Evolutionary conservation across 1,284 basidiomycete species (phyloP), one percentile per base, ranked within the genome.

Genomic region (Cryptococcus wingfieldii): DNA sequence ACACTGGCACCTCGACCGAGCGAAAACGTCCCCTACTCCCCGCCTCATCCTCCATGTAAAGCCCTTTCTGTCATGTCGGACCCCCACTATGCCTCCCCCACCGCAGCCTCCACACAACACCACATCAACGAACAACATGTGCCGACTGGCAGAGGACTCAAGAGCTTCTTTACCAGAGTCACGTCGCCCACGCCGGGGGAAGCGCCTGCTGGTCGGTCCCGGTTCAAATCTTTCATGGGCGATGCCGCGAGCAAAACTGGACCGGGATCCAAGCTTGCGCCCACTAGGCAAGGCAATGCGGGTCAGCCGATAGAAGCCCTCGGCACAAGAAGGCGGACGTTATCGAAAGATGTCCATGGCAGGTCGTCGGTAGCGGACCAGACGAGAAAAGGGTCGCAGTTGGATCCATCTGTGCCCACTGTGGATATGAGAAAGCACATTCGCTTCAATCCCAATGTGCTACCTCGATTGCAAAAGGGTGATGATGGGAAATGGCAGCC

Each of bases 401-500:
- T 27, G 16, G 44, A 45, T 18, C 53, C 51, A 16, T 4, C 50
- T 13, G 52, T 56, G 46, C 57, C 66, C 3, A 54, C 55, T 5
- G 58, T 59, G 10, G 47, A 48, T 25, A 54, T 60, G 16, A 58
- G 54, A 14, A 44, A 63, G 18, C 65, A 58, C 23, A 56, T 61
- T 10, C 58, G 62, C 1, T 54, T 65, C 53, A 58, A 61, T 27
- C 60, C 60, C 2, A 53, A 61, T 4, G 59, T 53, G 0, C 38
- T 64, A 12, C 69, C 69, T 13, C 59, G 61, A 2, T 60, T 68
- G 43, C 63, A 64, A 42, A 60, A 61, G 38, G 69, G 62, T 4
- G 47, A 61, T 5, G 66, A 71, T 54, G 69, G 69, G 27, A 63
- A 59, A 54, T 71, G 69, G 69, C 69, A 71, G 53, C 56, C 62